Conservation (phyloP, 441 rosid species). For the Syzygium syzygioides region DNA sequence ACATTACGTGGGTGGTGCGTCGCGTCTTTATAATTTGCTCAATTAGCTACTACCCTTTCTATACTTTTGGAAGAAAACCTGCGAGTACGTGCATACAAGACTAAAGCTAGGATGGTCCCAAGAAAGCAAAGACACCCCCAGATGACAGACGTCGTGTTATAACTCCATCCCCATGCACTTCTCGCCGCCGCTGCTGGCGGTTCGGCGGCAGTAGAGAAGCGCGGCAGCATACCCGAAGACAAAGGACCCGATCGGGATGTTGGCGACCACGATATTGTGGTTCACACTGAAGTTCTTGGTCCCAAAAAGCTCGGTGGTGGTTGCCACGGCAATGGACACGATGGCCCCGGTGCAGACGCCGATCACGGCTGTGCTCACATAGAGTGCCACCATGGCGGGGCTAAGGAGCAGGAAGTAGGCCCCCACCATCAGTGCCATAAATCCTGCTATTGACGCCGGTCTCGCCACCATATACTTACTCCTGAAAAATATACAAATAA, state of each 20-base stretch:
- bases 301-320: slow-evolving; percentile 10
- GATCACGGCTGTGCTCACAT: slow-evolving; percentile 22
- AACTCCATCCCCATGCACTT: slow-evolving; percentile 10
- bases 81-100: slow-evolving; percentile 9
- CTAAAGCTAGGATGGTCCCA: slow-evolving; percentile 13
- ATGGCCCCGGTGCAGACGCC: slow-evolving; percentile 22
- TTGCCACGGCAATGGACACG: slow-evolving; percentile 2
- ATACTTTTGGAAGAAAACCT: neutral
- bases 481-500: neutral
- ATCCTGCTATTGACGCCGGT: slow-evolving; percentile 3
- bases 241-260: slow-evolving; percentile 20
- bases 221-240: slow-evolving; percentile 21
- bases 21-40: neutral
- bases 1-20: neutral
- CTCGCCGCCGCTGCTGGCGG: neutral
- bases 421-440: slow-evolving; percentile 18
- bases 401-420: slow-evolving; percentile 21
- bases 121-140: slow-evolving; percentile 21
- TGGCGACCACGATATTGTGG: slow-evolving; percentile 11
- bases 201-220: neutral
- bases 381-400: slow-evolving; percentile 2
- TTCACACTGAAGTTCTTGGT: slow-evolving; percentile 1
- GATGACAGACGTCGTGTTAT: slow-evolving; percentile 4
- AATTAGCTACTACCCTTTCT: neutral
- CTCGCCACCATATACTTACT: neutral